Conservation (phyloP, 306 rosid genomes). For the Begonia masoniana region DNA sequence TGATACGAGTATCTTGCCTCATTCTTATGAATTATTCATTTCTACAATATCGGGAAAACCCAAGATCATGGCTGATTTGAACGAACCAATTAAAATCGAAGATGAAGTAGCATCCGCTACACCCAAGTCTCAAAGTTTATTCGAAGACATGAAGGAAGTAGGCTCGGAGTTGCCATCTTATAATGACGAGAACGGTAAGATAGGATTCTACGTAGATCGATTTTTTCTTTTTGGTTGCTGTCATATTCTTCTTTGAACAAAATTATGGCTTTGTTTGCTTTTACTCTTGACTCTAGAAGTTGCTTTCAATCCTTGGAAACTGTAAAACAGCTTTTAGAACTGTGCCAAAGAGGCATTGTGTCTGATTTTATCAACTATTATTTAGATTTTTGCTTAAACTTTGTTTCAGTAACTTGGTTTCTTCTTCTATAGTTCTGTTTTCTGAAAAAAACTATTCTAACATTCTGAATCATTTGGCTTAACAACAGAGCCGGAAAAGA, state of each 20-base stretch:
- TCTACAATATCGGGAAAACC: conserved; percentile 12
- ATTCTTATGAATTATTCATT: conserved; percentile 1
- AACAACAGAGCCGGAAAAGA: too few relatives aligned
- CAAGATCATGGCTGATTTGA: conserved; percentile 29
- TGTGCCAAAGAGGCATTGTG: too few relatives aligned
- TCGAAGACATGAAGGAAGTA: conserved; percentile 4
- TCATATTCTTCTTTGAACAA: too few relatives aligned
- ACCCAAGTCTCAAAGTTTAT: not conserved
- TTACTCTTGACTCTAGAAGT: too few relatives aligned
- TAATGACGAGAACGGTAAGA: conserved; percentile 9
- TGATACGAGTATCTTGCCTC: conserved; percentile 10
- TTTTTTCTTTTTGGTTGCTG: too few relatives aligned
- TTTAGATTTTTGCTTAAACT: too few relatives aligned
- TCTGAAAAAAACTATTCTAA: conserved; percentile 2
- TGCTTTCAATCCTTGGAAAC: too few relatives aligned
- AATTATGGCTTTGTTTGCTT: too few relatives aligned
- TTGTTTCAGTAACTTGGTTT: too few relatives aligned
- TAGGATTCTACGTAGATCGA: not conserved
- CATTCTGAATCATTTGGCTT: not conserved
- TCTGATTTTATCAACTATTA: too few relatives aligned
- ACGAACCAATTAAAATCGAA: conserved; percentile 19
- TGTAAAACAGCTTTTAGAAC: too few relatives aligned
- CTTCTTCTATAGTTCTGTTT: conserved; percentile 2
- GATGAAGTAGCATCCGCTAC: conserved; percentile 10
- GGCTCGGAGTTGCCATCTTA: not conserved